Conservation (phyloP, 768 basidiomycete genomes). For the Clathrus columnatus region DNA sequence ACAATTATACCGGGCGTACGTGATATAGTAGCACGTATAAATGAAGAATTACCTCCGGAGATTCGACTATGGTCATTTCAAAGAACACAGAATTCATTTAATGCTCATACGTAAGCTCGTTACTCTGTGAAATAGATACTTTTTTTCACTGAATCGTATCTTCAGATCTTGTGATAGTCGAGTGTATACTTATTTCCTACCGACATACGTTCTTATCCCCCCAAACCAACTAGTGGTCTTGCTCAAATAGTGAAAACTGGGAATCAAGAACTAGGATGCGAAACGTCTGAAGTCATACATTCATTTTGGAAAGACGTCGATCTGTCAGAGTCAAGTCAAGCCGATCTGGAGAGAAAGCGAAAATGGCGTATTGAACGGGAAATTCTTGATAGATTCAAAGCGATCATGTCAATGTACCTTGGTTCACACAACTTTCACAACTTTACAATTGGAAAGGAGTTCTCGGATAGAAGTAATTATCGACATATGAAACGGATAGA, state of each 20-base stretch:
- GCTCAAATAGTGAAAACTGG: conserved; percentile 34
- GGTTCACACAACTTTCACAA: conserved; percentile 98
- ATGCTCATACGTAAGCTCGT: no score
- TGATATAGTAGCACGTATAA: conserved; percentile 66
- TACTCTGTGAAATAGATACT: no score
- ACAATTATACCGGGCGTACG: conserved; percentile 60
- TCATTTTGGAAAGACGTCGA: conserved; percentile 53
- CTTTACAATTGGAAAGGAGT: conserved; percentile 85
- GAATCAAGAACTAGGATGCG: conserved; percentile 13
- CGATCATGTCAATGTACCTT: conserved; percentile 53
- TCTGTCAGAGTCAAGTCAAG: conserved; percentile 36
- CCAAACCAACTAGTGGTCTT: conserved; percentile 66
- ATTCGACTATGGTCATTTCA: no score
- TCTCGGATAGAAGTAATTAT: conserved; percentile 75
- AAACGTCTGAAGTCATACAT: conserved; percentile 25
- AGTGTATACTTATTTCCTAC: no score
- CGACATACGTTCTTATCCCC: conserved; percentile 85
- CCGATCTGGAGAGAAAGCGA: conserved; percentile 55
- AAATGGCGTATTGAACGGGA: conserved; percentile 44
- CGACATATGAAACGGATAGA: no score
- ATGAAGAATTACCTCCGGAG: no score
- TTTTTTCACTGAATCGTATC: no score
- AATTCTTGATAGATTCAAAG: conserved; percentile 48
- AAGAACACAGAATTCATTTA: no score
- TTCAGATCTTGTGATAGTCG: no score